These are phyloP conservation scores for Aspergillus jensenii DNA, from an alignment of 2,329 filamentous ascomycete genomes.

Conservation along the genomic window DNA sequence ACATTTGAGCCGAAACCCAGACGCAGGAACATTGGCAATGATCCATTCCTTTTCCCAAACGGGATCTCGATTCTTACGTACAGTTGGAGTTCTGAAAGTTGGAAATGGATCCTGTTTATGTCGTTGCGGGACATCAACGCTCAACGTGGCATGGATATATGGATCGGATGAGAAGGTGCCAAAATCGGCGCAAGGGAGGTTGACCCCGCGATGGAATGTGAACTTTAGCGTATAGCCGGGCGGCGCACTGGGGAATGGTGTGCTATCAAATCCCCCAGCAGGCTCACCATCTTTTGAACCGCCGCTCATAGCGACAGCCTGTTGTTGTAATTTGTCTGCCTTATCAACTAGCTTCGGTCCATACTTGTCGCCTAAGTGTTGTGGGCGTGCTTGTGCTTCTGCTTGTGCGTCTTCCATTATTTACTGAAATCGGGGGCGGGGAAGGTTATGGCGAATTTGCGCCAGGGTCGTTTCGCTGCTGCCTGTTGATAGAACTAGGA, in stretches of 20 bases:
- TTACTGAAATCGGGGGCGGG: background rate
- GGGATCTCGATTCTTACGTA: constrained; percentile 70
- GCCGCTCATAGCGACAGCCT: constrained; percentile 27
- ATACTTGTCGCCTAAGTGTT: constrained; percentile 32
- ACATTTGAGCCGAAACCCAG: constrained; percentile 81
- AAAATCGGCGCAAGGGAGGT: constrained; percentile 81
- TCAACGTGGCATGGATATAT: constrained; percentile 75
- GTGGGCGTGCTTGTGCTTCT: constrained; percentile 22
- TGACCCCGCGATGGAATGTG: constrained; percentile 76
- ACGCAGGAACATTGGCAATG: constrained; percentile 78
- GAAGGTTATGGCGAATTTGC: background rate
- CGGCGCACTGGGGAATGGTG: constrained; percentile 71
- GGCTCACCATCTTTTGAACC: constrained; percentile 44
- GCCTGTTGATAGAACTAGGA: constrained; percentile 1
- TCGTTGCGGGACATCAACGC: constrained; percentile 65
- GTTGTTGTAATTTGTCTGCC: constrained; percentile 40
- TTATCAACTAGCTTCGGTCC: constrained; percentile 41
- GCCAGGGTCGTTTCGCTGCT: constrained; percentile 5
- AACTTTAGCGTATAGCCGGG: constrained; percentile 83
- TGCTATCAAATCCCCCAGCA: constrained; percentile 76
- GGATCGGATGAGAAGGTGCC: constrained; percentile 78
- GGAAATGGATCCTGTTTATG: constrained; percentile 85
- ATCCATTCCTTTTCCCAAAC: constrained; percentile 84
- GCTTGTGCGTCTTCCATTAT: constrained; percentile 18
- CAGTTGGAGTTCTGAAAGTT: constrained; percentile 71